These are phyloP conservation scores for Hypoxylon sp. DNA, from an alignment of 2,329 filamentous ascomycete genomes.

Conservation along the genomic window DNA sequence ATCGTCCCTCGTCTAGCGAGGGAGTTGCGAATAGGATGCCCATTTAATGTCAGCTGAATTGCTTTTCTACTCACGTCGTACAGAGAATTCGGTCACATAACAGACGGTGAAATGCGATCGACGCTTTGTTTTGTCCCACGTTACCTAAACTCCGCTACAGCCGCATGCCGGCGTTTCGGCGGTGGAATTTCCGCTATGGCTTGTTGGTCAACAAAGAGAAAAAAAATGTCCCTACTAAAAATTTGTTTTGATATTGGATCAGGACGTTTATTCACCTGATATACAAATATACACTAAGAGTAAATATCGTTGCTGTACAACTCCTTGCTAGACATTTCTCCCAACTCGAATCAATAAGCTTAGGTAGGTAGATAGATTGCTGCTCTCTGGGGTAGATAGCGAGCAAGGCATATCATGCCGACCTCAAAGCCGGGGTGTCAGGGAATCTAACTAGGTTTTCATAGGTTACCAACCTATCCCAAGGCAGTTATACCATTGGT, in stretches of 20 bases:
- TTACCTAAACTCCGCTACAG: conserved; percentile 12
- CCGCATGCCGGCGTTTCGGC: not conserved
- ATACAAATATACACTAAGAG: not conserved
- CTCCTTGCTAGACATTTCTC: not conserved
- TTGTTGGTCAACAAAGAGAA: not conserved
- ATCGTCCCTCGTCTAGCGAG: not conserved
- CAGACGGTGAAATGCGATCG: conserved; percentile 5
- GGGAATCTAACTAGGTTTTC: not conserved
- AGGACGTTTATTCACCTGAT: not conserved
- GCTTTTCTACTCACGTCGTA: not conserved
- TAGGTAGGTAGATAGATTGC: no score
- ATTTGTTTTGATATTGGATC: not conserved
- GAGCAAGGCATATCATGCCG: conserved; percentile 1
- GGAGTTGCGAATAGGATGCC: not conserved
- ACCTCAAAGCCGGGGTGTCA: not conserved
- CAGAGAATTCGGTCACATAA: not conserved
- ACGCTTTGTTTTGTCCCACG: conserved; percentile 15
- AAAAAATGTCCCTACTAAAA: not conserved
- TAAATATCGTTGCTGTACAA: not conserved
- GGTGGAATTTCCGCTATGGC: not conserved
- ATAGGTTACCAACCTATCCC: no score
- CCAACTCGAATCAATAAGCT: not conserved
- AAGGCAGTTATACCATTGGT: not conserved
- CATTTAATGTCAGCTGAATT: not conserved
- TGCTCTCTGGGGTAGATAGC: not conserved